Percentiles rank a stretch among this genome's conserved stretches.
Evolutionary conservation across 805 yeast species (phyloP).

Genomic region (Clavispora phyllophila): DNA sequence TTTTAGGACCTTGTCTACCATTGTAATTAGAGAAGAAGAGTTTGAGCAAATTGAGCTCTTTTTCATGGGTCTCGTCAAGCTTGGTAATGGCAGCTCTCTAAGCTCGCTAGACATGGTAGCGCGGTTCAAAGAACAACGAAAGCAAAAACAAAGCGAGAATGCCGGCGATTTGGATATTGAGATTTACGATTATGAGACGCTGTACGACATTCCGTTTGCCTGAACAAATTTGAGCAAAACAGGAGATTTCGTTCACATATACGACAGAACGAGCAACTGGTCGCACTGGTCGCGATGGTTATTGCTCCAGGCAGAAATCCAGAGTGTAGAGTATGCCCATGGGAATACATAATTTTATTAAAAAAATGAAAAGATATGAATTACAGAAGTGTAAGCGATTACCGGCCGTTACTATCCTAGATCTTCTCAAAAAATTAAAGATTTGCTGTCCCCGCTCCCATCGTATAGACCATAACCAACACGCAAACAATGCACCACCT

Average conservation of each 20-base stretch:
- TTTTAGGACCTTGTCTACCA: conserved; percentile 17
- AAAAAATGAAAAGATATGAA: no score
- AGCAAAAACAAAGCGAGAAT: conserved; percentile 1
- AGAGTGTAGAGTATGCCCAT: neutral
- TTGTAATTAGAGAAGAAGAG: conserved; percentile 19
- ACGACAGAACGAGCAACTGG: neutral
- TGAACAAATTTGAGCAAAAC: no score
- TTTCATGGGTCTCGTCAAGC: conserved; percentile 24
- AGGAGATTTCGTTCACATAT: neutral
- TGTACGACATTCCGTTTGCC: conserved; percentile 15
- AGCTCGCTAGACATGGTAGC: conserved; percentile 18
- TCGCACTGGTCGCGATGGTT: neutral
- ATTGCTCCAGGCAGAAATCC: neutral
- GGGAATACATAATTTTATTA: neutral
- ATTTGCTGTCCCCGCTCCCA: neutral
- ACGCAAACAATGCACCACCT: neutral
- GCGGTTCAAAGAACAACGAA: conserved; percentile 6
- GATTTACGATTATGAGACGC: conserved; percentile 11
- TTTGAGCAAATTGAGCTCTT: conserved; percentile 28
- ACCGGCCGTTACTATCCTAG: no score
- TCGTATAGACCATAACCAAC: neutral
- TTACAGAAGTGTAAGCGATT: no score
- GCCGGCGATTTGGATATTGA: conserved; percentile 8
- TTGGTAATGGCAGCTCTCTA: conserved; percentile 32
- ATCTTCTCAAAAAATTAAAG: no score